phyloP scores from a whole-genome alignment of 257 asterid species.

The Capsicum rhomboideum region DNA sequence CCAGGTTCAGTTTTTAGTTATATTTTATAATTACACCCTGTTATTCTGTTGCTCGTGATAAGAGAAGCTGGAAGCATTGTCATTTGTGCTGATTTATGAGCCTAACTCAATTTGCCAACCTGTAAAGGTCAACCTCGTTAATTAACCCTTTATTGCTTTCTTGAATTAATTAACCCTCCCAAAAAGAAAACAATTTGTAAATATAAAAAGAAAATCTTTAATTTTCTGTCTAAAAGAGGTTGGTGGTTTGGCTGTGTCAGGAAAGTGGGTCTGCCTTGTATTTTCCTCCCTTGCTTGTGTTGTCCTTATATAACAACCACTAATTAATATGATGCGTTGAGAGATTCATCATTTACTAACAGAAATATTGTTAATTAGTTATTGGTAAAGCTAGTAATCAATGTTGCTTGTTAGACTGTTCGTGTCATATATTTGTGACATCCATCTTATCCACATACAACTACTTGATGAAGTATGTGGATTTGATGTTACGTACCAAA shows the following conservation, averaged over 20 bases:
- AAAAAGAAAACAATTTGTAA: neutral
- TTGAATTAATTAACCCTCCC: slow-evolving; percentile 7
- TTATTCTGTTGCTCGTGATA: neutral
- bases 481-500: neutral
- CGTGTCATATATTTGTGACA: neutral
- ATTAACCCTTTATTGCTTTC: neutral
- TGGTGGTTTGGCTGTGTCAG: slow-evolving; percentile 44
- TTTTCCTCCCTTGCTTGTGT: slow-evolving; percentile 2
- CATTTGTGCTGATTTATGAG: neutral
- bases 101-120: slow-evolving; percentile 14
- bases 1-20: neutral
- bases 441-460: neutral
- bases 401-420: neutral
- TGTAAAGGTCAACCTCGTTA: slow-evolving; percentile 25
- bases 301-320: neutral
- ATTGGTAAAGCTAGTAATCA: neutral
- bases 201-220: neutral
- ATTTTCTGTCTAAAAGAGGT: slow-evolving; percentile 7
- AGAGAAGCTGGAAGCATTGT: slow-evolving; percentile 1
- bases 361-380: neutral
- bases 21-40: neutral
- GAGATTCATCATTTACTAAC: neutral
- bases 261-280: slow-evolving; percentile 10
- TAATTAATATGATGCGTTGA: neutral
- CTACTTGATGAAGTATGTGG: neutral